A percentile compares a stretch with the other conserved stretches of the same genome.
These are phyloP conservation scores for Friedmanniomyces simplex DNA, from an alignment of 495 filamentous ascomycete species.

Conservation along the genomic window DNA sequence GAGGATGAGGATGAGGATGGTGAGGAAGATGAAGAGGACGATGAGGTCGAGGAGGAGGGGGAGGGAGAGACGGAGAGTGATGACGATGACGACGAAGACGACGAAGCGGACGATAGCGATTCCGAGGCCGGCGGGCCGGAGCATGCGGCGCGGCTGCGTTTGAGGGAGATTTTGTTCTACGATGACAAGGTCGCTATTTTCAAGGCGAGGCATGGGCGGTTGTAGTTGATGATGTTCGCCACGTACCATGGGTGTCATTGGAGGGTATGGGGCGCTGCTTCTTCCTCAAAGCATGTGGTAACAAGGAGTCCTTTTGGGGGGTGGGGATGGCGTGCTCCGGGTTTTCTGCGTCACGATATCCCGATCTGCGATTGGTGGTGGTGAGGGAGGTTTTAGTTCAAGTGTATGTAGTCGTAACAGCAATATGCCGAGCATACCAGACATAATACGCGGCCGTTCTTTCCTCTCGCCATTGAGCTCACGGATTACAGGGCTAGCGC, in stretches of 20 bases:
- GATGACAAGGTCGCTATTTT: slow-evolving; percentile 83
- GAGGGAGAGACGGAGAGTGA: slow-evolving; percentile 44
- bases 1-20: slow-evolving; percentile 38
- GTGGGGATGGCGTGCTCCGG: neutral
- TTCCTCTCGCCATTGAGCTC: neutral
- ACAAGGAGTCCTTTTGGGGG: neutral
- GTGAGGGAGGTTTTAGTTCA: neutral
- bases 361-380: neutral
- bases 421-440: neutral
- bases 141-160: slow-evolving; percentile 36
- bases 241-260: too few relatives aligned
- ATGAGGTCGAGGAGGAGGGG: slow-evolving; percentile 38
- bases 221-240: slow-evolving; percentile 34
- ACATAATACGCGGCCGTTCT: neutral
- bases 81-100: slow-evolving; percentile 33
- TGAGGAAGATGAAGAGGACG: slow-evolving; percentile 35
- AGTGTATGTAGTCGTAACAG: neutral
- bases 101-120: slow-evolving; percentile 26
- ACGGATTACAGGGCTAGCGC: neutral
- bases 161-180: slow-evolving; percentile 81
- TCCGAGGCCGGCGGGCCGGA: slow-evolving; percentile 29
- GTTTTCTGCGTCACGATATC: neutral
- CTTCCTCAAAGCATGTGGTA: too few relatives aligned
- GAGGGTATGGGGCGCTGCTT: too few relatives aligned
- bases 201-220: slow-evolving; percentile 61